Conservation (phyloP, 2,329 filamentous ascomycete genomes). For the Arthrobotrys pseudoclavata region DNA sequence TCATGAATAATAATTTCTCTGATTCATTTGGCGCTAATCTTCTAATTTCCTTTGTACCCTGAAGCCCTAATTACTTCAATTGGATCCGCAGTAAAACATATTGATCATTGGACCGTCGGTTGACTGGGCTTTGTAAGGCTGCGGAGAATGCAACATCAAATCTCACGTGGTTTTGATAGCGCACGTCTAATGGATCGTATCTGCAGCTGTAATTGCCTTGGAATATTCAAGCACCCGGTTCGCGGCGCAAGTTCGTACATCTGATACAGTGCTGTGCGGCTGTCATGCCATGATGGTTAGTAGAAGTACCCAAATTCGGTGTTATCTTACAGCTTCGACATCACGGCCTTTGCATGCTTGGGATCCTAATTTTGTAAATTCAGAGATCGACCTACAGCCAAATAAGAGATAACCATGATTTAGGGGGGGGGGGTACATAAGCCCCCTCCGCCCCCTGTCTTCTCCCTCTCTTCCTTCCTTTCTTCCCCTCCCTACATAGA, state of each 20-base stretch:
- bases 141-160: conserved; percentile 21
- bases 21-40: neutral
- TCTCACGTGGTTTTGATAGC: conserved; percentile 13
- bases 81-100: neutral
- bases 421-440: conserved; percentile 28
- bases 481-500: neutral
- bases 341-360: neutral
- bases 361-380: conserved; percentile 20
- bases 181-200: neutral
- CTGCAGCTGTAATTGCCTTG: neutral
- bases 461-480: conserved; percentile 6
- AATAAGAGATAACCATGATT: neutral
- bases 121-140: neutral
- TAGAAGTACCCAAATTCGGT: conserved; percentile 5
- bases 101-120: neutral
- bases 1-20: neutral
- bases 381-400: neutral
- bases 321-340: neutral
- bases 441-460: conserved; percentile 2
- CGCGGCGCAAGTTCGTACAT: conserved; percentile 13
- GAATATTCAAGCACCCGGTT: neutral
- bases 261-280: neutral
- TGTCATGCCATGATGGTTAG: conserved; percentile 16
- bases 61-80: neutral
- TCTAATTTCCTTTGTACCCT: neutral